These are phyloP conservation scores for Hanseniaspora singularis DNA, from an alignment of 805 yeast genomes.

Conservation along the genomic window DNA sequence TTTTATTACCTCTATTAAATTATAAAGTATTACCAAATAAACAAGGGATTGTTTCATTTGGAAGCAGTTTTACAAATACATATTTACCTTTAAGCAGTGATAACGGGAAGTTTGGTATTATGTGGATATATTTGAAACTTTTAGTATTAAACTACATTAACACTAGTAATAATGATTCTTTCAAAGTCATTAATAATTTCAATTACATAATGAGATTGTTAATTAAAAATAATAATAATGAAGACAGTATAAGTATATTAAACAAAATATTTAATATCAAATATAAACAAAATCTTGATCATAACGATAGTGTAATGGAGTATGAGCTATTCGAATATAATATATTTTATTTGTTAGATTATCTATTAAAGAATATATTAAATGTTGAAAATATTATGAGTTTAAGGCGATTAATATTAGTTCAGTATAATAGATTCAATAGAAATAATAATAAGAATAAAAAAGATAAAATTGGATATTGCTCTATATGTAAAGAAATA, in stretches of 20 bases:
- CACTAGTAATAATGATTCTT: too few species aligned
- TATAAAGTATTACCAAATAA: not conserved
- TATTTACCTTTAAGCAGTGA: not conserved
- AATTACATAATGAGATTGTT: too few species aligned
- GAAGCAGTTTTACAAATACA: not conserved
- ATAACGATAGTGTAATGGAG: not conserved
- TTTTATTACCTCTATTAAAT: not conserved
- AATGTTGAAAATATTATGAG: conserved; percentile 1
- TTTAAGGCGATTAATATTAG: not conserved
- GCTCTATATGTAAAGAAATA: not conserved
- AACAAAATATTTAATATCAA: not conserved
- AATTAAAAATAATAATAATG: too few species aligned
- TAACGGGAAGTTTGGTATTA: too few species aligned
- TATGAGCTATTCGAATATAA: not conserved
- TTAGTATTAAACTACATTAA: too few species aligned
- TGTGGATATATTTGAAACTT: too few species aligned
- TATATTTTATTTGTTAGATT: not conserved
- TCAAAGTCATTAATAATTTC: too few species aligned
- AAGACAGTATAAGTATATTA: too few species aligned
- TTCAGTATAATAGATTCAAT: not conserved
- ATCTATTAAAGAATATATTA: not conserved
- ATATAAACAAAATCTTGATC: not conserved
- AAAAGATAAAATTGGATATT: not conserved
- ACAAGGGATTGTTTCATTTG: not conserved
- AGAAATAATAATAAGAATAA: not conserved